Base-by-base conservation (phyloP, 75 land plant species). In the Picea glauca region DNA sequence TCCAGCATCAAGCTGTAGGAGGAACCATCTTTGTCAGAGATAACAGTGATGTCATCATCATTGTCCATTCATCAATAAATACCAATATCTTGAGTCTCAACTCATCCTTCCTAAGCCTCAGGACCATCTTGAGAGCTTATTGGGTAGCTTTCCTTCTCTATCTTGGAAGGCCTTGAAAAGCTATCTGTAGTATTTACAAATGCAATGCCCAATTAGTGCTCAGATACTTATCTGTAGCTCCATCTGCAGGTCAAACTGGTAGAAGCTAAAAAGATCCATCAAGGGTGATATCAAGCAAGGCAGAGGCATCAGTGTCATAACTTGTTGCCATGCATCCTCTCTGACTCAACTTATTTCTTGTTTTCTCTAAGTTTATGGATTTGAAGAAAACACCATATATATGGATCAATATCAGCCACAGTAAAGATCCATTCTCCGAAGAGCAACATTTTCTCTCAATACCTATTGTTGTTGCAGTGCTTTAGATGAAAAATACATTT, bases 361-460 rank as follows among this genome's bases (percentile, higher is more conserved):
- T 8, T 68, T 70, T 60, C 21, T 72, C 84, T 54, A 81, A 30
- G 15, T 56, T 30, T 17, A 84, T 83, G 83, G 84, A 70, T 84
- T 84, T 70, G 76, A 70, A 60, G 79, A 38, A 84, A 84, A 60
- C 85, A 40, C 85, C 85, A 84, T 58, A 82, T 84, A 40, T 40
- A 40, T 4, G 43, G 43, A 40, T 40, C 43, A 40, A 40, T 40
- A 40, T 4, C 43, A 40, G 43, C 38, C 78, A 77, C 43, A 40
- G 4, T 40, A 40, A 35, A 40, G 43, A 40, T 40, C 1, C 43
- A 40, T 40, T 40, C 43, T 40, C 43, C 4, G 43, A 4, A 40
- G 4, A 40, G 3, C 43, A 40, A 40, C 43, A 40, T 40, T 40
- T 40, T 40, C 43, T 40, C 43, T 40, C 43, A 40, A 40, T 40